phyloP scores from a whole-genome alignment of 208 protist species.

The Blastocrithidia nonstop region DNA sequence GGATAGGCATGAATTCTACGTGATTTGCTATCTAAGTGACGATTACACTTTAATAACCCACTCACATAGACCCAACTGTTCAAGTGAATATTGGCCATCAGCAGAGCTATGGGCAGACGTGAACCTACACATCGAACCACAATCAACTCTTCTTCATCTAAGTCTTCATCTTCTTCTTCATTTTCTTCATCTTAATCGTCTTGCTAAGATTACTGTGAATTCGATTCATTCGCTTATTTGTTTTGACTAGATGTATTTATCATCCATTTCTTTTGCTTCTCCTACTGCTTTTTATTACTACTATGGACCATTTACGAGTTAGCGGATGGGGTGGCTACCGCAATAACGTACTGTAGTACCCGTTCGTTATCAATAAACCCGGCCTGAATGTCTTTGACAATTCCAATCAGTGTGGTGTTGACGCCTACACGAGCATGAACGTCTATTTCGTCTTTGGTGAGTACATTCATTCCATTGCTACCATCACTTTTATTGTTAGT shows the following conservation, averaged over 20 bases:
- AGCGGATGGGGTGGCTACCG: no score
- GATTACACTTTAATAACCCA: conserved; percentile 59
- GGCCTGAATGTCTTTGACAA: conserved; percentile 49
- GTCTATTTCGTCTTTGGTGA: conserved; percentile 6
- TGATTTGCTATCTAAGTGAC: conserved; percentile 40
- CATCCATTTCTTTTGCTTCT: no score
- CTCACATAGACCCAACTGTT: conserved; percentile 33
- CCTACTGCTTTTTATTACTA: no score
- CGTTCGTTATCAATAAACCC: conserved; percentile 27
- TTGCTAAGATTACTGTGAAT: no score
- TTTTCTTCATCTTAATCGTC: no score
- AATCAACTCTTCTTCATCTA: conserved; percentile 42
- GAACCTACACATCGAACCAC: no score
- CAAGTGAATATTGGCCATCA: conserved; percentile 27
- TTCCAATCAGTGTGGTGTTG: conserved; percentile 47
- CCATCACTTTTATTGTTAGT: neutral
- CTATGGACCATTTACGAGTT: no score
- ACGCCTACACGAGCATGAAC: conserved; percentile 38
- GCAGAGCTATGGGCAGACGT: conserved; percentile 13
- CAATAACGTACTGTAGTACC: conserved; percentile 55
- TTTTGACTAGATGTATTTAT: no score
- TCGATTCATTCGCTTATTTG: no score
- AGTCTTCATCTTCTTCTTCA: neutral
- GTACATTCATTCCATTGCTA: neutral
- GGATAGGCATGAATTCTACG: conserved; percentile 63